phyloP scores from a whole-genome alignment of 441 rosid genomes.

The Erysimum cheiri region DNA sequence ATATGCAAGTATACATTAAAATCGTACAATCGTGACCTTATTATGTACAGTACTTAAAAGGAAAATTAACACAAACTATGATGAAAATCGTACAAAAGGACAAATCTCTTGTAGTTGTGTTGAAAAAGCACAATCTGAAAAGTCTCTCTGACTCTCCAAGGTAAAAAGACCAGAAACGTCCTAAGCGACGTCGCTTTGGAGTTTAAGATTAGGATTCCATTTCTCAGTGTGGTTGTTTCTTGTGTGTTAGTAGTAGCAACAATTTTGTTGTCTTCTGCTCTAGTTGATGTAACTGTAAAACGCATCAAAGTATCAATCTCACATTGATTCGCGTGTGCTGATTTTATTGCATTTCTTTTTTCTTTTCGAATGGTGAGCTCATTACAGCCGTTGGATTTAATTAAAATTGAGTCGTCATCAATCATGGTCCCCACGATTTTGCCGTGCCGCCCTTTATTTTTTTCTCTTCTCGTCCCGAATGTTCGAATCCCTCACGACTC shows the following conservation, averaged over 20 bases:
- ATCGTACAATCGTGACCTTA: not conserved
- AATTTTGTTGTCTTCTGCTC: constrained; percentile 28
- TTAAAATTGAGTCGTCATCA: constrained; percentile 36
- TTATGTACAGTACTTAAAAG: not conserved
- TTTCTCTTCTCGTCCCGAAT: constrained; percentile 35
- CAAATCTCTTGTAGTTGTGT: constrained; percentile 20
- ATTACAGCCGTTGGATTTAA: constrained; percentile 39
- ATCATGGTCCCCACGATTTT: constrained; percentile 37
- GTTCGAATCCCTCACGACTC: constrained; percentile 42
- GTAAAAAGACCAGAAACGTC: constrained; percentile 4
- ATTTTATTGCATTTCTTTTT: constrained; percentile 20
- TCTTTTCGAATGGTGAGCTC: not conserved
- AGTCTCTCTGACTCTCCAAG: constrained; percentile 18
- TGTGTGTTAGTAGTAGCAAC: constrained; percentile 30
- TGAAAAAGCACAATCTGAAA: constrained; percentile 23
- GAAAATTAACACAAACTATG: constrained; percentile 31
- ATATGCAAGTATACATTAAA: not conserved
- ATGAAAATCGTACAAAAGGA: constrained; percentile 41
- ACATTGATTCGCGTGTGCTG: constrained; percentile 47
- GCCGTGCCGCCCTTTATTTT: constrained; percentile 32
- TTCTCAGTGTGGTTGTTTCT: constrained; percentile 34
- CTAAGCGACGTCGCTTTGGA: constrained; percentile 21
- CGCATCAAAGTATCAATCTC: constrained; percentile 42
- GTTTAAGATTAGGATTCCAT: constrained; percentile 38
- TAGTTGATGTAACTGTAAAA: constrained; percentile 42